phyloP scores from a whole-genome alignment of 148 eudicot genomes.

The Chenopodium suecicum region DNA sequence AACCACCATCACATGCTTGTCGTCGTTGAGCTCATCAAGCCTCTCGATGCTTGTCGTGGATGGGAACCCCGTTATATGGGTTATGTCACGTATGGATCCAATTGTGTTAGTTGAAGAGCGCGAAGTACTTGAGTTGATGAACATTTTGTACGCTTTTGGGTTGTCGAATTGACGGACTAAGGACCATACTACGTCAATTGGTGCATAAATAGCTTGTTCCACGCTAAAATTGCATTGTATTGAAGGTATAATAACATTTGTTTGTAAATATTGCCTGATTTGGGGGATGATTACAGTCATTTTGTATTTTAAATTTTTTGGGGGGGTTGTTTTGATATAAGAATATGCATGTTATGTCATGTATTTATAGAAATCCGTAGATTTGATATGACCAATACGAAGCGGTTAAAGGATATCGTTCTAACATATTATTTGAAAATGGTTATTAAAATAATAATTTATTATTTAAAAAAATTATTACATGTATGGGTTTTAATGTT shows the following conservation, averaged over 20 bases:
- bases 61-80: slow-evolving; percentile 36
- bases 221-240: slow-evolving; percentile 41
- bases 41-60: slow-evolving; percentile 41
- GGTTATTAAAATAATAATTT: too few relatives aligned
- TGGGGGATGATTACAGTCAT: background rate
- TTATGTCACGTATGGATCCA: background rate
- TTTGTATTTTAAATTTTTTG: too few relatives aligned
- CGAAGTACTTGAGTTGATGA: slow-evolving; percentile 28
- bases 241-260: background rate
- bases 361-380: too few relatives aligned
- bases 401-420: too few relatives aligned
- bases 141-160: slow-evolving; percentile 53
- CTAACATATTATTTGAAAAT: too few relatives aligned
- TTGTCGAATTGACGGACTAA: slow-evolving; percentile 48
- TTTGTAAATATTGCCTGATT: background rate
- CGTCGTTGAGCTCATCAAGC: slow-evolving; percentile 48
- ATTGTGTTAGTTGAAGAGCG: background rate
- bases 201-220: slow-evolving; percentile 47
- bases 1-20: slow-evolving; percentile 13
- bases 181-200: slow-evolving; percentile 58
- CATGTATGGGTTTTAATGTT: too few relatives aligned
- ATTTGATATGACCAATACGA: too few relatives aligned
- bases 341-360: too few relatives aligned
- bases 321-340: background rate
- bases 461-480: too few relatives aligned